Evolutionary conservation across 768 basidiomycete genomes (phyloP).

Genomic region (Pleurotus eryngii): DNA sequence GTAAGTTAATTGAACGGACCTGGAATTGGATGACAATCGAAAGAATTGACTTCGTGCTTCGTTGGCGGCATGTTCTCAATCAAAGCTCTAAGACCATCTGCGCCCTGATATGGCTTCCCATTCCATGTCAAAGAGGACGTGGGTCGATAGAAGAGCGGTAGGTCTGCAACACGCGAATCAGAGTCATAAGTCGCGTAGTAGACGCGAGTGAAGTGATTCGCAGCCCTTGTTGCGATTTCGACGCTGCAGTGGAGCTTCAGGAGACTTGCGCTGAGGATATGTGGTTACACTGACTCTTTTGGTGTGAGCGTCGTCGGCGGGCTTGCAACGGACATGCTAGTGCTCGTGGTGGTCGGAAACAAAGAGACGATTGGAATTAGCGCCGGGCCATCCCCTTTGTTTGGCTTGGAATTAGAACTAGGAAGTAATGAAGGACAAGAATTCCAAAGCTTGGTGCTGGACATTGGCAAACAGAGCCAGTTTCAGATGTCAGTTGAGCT

Average conservation of each 20-base stretch:
- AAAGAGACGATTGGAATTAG: not conserved
- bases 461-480: too few species aligned
- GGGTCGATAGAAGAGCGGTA: conserved; percentile 79
- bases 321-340: conserved; percentile 19
- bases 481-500: too few species aligned
- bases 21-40: conserved; percentile 88
- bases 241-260: conserved; percentile 46
- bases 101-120: conserved; percentile 74
- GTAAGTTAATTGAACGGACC: conserved; percentile 37
- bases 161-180: conserved; percentile 65
- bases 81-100: conserved; percentile 63
- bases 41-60: conserved; percentile 82
- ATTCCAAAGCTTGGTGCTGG: too few species aligned
- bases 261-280: conserved; percentile 14
- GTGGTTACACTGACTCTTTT: conserved; percentile 48
- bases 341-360: not conserved
- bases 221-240: conserved; percentile 81
- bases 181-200: conserved; percentile 86
- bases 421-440: not conserved
- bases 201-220: conserved; percentile 77
- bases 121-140: conserved; percentile 83
- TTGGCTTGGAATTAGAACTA: not conserved
- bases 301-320: conserved; percentile 39
- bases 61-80: conserved; percentile 73
- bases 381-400: not conserved